These are phyloP conservation scores for Pseudocercospora cruenta DNA, from an alignment of 2,329 filamentous ascomycete genomes.

Conservation along the genomic window DNA sequence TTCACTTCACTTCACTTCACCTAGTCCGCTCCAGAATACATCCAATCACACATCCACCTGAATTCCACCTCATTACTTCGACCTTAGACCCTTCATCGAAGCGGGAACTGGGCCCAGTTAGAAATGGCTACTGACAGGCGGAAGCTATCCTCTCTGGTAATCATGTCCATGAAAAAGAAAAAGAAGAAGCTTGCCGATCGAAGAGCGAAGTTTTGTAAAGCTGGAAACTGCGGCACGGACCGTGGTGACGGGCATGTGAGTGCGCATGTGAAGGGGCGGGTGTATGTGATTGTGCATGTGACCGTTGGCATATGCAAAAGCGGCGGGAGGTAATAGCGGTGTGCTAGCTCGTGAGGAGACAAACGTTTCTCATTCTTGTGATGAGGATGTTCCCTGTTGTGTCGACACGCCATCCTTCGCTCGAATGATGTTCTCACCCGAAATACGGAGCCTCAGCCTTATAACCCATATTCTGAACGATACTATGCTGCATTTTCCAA, in stretches of 20 bases:
- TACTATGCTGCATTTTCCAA: conserved; percentile 26
- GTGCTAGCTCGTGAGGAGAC: no score
- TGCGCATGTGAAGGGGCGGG: not conserved
- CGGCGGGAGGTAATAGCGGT: no score
- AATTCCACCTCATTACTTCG: not conserved
- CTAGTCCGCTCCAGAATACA: not conserved
- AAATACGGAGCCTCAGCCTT: conserved; percentile 21
- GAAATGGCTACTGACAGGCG: not conserved
- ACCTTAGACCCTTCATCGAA: no score
- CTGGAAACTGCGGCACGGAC: not conserved
- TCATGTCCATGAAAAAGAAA: not conserved
- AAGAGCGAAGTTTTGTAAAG: not conserved
- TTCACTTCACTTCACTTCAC: not conserved
- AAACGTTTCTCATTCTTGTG: no score
- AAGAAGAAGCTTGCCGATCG: not conserved
- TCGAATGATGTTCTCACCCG: not conserved
- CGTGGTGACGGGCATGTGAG: not conserved
- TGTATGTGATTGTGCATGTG: not conserved
- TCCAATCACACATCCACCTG: not conserved
- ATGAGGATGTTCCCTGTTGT: no score
- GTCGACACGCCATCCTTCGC: no score
- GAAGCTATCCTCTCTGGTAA: not conserved
- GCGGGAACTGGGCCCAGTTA: no score
- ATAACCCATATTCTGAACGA: conserved; percentile 23
- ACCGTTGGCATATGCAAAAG: not conserved